Evolutionary conservation across 2,329 filamentous ascomycete genomes (phyloP).

Genomic region (Trichoderma sp.): DNA sequence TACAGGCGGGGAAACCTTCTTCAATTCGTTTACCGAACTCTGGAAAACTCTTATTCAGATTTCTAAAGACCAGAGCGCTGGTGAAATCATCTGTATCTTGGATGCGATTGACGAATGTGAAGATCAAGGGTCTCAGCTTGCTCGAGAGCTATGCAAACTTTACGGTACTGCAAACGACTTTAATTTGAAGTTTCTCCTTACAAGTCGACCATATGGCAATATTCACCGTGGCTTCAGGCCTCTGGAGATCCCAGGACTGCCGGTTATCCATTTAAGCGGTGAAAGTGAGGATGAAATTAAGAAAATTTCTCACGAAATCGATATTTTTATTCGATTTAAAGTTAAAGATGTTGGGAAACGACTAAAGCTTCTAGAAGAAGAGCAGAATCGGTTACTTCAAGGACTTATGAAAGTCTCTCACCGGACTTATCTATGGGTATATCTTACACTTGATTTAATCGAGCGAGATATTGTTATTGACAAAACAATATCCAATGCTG

Average conservation of each 20-base stretch:
- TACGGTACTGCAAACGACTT: slow-evolving; percentile 27
- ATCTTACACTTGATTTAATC: slow-evolving; percentile 30
- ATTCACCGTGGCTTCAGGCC: slow-evolving; percentile 31
- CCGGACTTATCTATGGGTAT: slow-evolving; percentile 35
- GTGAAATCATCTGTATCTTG: slow-evolving; percentile 40
- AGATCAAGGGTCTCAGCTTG: slow-evolving; percentile 29
- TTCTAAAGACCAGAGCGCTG: slow-evolving; percentile 20
- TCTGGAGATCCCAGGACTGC: background rate
- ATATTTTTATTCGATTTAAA: slow-evolving; percentile 28
- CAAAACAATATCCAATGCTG: slow-evolving; percentile 18
- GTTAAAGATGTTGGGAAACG: slow-evolving; percentile 10
- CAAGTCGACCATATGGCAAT: slow-evolving; percentile 35
- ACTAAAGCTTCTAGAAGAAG: slow-evolving; percentile 7
- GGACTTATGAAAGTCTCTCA: slow-evolving; percentile 28
- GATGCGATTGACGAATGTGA: slow-evolving; percentile 47
- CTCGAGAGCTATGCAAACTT: slow-evolving; percentile 31
- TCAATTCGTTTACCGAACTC: slow-evolving; percentile 33
- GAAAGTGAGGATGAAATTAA: slow-evolving; percentile 25
- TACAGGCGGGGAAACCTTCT: slow-evolving; percentile 26
- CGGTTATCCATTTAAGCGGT: slow-evolving; percentile 29
- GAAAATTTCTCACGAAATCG: slow-evolving; percentile 30
- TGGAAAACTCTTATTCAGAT: slow-evolving; percentile 36
- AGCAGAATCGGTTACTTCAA: slow-evolving; percentile 24
- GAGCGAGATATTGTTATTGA: slow-evolving; percentile 22
- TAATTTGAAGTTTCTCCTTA: slow-evolving; percentile 43